Evolutionary conservation across 495 filamentous ascomycete species (phyloP).

Genomic region (Lineolata rhizophorae): DNA sequence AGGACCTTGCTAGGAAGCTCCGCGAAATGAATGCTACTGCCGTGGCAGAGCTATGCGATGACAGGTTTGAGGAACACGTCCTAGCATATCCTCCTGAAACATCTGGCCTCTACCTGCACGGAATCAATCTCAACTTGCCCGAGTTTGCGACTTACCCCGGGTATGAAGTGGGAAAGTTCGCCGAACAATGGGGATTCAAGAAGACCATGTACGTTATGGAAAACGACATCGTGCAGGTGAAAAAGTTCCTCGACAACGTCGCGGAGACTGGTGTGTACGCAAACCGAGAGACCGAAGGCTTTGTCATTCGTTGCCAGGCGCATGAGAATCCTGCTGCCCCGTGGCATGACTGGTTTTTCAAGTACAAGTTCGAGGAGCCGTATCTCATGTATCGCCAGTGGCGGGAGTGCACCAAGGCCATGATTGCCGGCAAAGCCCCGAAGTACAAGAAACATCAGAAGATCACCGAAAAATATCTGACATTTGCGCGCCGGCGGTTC

Average conservation of each 20-base stretch:
- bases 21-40: conserved; percentile 70
- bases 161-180: conserved; percentile 62
- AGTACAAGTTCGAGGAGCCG: conserved; percentile 98
- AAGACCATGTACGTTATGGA: conserved; percentile 64
- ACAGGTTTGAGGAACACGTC: conserved; percentile 91
- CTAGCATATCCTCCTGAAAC: conserved; percentile 63
- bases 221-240: conserved; percentile 49
- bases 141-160: conserved; percentile 70
- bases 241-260: conserved; percentile 57
- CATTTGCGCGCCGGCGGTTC: conserved; percentile 55
- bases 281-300: conserved; percentile 85
- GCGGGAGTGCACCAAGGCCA: conserved; percentile 86
- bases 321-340: conserved; percentile 21
- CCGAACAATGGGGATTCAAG: conserved; percentile 82
- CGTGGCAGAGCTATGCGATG: conserved; percentile 92
- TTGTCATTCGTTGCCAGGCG: conserved; percentile 79
- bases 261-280: conserved; percentile 72
- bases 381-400: conserved; percentile 97
- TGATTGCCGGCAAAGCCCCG: conserved; percentile 55
- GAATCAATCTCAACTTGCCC: conserved; percentile 83
- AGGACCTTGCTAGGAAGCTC: conserved; percentile 53
- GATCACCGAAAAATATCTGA: conserved; percentile 79
- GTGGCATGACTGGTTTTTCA: conserved; percentile 93
- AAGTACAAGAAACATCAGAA: conserved; percentile 66
- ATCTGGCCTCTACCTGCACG: conserved; percentile 88